Base-by-base conservation (phyloP, 176 grass and related monocot species). In the Carex littledalei region DNA sequence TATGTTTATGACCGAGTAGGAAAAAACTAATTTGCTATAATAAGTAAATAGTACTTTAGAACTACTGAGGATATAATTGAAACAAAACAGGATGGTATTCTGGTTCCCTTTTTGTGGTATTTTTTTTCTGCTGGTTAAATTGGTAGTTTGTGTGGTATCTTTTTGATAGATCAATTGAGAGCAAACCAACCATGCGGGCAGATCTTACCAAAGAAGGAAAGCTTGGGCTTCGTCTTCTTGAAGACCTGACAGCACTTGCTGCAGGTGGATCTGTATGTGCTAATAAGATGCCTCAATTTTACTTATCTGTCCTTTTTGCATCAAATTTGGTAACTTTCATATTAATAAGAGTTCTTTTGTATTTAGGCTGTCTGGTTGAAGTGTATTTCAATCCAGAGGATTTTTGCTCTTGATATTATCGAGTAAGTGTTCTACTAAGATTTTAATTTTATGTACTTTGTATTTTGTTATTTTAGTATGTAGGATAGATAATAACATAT, bases 261-360 rank as follows among this genome's bases (percentile, higher is more conserved):
- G 92, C 93, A 93, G 93, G 95, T 98, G 95, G 95, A 94, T 95
- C 95, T 92, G 95, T 98, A 98, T 94, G 95, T 98, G 93, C 75
- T 69, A 91, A 82, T 84, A 86, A 81, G 18, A 63, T 47, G 79
- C 79, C 24, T 64, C 35, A 62, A 63, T 37, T 37, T 67, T 67
- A 63, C 22, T 53, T 54, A 55, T 66, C 26, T 83, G 3, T 65
- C 43, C 12, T 31, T 83, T 83, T 53, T 5, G n/a, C 10, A 63
- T 47, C 29, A 45, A 18, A 7, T 63, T 49, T 39, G 21, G 24
- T 53, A 72, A 60, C 20, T 62, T 71, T 50, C 45, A 24, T 50
- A 83, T 64, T 91, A 68, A 88, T 84, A 68, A 78, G 76, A 88
- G 67, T 70, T 67, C 8, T 88, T 87, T 79, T 68, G 54, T 64